Percentiles rank a stretch among this genome's conserved stretches.
These are phyloP conservation scores for Cladosporium velox DNA, from an alignment of 2,329 filamentous ascomycete genomes.

Conservation along the genomic window DNA sequence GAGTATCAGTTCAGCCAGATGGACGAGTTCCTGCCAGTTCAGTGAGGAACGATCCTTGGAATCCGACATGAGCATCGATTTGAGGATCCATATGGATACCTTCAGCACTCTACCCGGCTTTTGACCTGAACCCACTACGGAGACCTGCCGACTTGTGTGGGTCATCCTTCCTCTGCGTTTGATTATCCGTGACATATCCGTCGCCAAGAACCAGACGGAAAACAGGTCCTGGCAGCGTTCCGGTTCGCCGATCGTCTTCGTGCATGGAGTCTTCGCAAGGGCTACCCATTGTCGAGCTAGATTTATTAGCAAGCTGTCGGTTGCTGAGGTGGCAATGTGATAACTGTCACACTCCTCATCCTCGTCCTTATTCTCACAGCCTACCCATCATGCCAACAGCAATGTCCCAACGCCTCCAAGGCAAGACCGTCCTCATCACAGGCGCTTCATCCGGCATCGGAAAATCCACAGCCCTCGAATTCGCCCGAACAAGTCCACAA, in stretches of 20 bases:
- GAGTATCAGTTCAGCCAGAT: not conserved
- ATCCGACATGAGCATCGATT: not conserved
- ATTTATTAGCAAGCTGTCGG: not conserved
- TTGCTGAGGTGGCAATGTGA: not conserved
- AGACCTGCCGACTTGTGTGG: not conserved
- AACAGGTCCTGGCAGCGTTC: not conserved
- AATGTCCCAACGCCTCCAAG: constrained; percentile 66
- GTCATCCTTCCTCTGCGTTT: not conserved
- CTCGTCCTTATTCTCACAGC: not conserved
- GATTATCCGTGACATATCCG: not conserved
- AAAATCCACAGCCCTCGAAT: constrained; percentile 79
- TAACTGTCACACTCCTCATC: no score
- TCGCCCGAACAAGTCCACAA: constrained; percentile 79
- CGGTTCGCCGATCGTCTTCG: not conserved
- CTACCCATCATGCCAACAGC: not conserved
- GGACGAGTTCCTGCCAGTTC: not conserved
- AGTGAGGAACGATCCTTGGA: not conserved
- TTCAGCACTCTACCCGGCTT: not conserved
- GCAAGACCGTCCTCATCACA: constrained; percentile 90
- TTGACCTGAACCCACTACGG: not conserved
- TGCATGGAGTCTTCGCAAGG: not conserved
- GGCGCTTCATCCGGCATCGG: constrained; percentile 97
- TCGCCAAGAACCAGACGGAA: not conserved
- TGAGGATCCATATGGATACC: not conserved
- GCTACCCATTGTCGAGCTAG: not conserved